Conservation (phyloP, 208 protist genomes). For the Leishmania lainsoni region DNA sequence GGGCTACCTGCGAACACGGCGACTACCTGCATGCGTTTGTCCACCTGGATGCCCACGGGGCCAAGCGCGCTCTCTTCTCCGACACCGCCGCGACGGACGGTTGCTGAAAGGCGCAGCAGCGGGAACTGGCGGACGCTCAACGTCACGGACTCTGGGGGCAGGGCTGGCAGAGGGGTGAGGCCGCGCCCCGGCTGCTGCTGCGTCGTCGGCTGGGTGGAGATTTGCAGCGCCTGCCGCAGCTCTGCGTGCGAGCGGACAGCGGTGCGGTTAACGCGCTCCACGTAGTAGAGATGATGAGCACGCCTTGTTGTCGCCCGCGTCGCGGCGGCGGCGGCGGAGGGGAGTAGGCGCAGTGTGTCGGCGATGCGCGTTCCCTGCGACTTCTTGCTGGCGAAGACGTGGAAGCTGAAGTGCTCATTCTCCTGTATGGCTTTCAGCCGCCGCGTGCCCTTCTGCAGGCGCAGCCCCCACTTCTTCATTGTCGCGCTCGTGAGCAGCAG, state of each 20-base stretch:
- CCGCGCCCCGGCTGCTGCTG: not conserved
- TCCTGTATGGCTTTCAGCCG: slow-evolving; percentile 58
- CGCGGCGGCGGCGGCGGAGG: not conserved
- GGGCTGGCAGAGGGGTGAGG: not conserved
- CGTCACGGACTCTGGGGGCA: slow-evolving; percentile 53
- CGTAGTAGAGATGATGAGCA: slow-evolving; percentile 43
- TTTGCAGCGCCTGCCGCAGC: slow-evolving; percentile 30
- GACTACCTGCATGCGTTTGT: slow-evolving; percentile 55
- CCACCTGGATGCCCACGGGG: slow-evolving; percentile 62
- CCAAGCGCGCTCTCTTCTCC: slow-evolving; percentile 37
- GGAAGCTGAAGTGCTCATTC: slow-evolving; percentile 65
- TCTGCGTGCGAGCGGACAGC: slow-evolving; percentile 33
- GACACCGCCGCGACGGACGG: slow-evolving; percentile 35
- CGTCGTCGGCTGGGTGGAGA: slow-evolving; percentile 24
- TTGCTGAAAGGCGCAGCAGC: slow-evolving; percentile 49
- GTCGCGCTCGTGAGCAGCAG: slow-evolving; percentile 33
- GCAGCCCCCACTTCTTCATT: slow-evolving; percentile 67
- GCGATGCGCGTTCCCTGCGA: slow-evolving; percentile 62
- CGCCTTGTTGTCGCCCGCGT: slow-evolving; percentile 11
- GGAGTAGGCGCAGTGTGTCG: slow-evolving; percentile 45
- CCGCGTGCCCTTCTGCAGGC: slow-evolving; percentile 56
- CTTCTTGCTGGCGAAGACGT: slow-evolving; percentile 71
- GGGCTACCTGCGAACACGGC: slow-evolving; percentile 41
- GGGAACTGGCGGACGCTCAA: slow-evolving; percentile 65
- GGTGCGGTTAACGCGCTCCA: slow-evolving; percentile 58